Conservation (phyloP, 306 rosid species). For the Macrotyloma uniflorum region DNA sequence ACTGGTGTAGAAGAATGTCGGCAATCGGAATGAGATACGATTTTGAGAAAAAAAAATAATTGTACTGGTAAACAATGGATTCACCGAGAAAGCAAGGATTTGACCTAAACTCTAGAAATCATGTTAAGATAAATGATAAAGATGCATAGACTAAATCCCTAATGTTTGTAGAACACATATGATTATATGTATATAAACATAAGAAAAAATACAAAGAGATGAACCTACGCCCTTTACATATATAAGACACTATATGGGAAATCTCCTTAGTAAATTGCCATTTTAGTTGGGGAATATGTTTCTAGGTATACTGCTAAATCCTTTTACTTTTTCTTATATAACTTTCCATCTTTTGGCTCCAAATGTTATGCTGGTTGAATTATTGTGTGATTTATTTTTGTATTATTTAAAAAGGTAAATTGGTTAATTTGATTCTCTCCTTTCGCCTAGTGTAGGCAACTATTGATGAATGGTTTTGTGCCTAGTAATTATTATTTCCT, state of each 20-base stretch:
- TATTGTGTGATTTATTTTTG: slow-evolving; percentile 24
- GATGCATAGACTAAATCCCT: no score
- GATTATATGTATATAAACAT: no score
- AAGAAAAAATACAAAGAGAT: no score
- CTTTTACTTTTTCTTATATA: background rate
- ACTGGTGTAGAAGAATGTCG: no score
- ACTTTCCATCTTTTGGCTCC: background rate
- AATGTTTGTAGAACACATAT: no score
- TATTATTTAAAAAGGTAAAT: background rate
- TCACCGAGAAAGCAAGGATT: no score
- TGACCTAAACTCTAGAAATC: no score
- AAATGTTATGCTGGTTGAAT: slow-evolving; percentile 6
- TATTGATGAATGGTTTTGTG: slow-evolving; percentile 25
- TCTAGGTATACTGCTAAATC: background rate
- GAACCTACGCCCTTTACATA: no score
- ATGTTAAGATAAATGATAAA: no score
- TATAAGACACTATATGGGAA: background rate
- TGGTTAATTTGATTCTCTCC: slow-evolving; percentile 32
- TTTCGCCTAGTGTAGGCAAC: background rate
- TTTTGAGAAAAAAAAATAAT: no score
- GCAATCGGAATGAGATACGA: no score
- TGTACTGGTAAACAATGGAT: no score
- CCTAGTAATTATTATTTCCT: slow-evolving; percentile 41
- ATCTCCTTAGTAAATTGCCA: background rate
- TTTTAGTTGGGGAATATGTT: background rate